phyloP scores from a whole-genome alignment of 345 rosid genomes.

The Schrenkiella parvula region DNA sequence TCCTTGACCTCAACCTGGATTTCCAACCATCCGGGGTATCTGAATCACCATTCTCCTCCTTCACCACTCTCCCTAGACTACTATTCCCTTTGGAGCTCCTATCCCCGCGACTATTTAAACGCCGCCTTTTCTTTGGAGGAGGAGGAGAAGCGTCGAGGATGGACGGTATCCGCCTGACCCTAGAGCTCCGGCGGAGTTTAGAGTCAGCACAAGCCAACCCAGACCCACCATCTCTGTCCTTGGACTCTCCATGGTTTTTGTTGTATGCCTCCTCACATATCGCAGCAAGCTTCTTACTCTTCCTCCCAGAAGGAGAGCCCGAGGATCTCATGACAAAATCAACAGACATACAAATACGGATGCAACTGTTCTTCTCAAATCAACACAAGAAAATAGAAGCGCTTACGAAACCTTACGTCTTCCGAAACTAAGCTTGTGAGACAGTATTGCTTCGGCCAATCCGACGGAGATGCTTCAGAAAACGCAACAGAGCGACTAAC shows the following conservation, averaged over 20 bases:
- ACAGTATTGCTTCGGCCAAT: background rate
- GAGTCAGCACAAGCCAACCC: constrained; percentile 30
- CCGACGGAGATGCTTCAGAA: background rate
- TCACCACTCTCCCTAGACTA: constrained; percentile 13
- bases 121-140: constrained; percentile 57
- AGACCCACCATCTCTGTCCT: constrained; percentile 27
- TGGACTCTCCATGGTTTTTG: constrained; percentile 57
- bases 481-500: constrained; percentile 11
- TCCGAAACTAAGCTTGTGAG: background rate
- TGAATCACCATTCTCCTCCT: constrained; percentile 38
- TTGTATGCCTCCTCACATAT: constrained; percentile 72
- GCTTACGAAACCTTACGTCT: background rate
- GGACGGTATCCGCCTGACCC: constrained; percentile 63
- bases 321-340: constrained; percentile 62
- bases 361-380: background rate
- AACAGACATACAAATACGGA: background rate
- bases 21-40: constrained; percentile 57
- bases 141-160: constrained; percentile 80
- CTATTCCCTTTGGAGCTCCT: constrained; percentile 14
- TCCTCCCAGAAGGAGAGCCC: constrained; percentile 63
- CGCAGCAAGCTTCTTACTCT: constrained; percentile 87
- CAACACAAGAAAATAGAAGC: background rate
- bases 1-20: constrained; percentile 56
- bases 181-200: constrained; percentile 74
- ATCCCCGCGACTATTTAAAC: constrained; percentile 29